Evolutionary conservation across 768 basidiomycete species (phyloP).

Genomic region (Ephemerocybe angulata): DNA sequence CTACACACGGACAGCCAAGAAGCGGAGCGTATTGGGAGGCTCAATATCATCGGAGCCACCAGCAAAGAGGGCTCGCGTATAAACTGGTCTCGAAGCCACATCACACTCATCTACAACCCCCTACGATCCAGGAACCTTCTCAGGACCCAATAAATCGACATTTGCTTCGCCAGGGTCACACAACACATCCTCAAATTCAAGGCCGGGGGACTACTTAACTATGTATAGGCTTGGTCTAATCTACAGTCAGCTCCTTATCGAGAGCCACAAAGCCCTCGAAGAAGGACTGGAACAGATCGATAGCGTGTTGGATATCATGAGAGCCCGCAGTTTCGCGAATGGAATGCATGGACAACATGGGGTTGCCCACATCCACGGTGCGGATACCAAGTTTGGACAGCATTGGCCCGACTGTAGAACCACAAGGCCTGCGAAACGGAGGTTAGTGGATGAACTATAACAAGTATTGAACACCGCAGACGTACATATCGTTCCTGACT

Average conservation of each 20-base stretch:
- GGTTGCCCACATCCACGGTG: constrained; percentile 89
- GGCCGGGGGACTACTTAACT: too few relatives aligned
- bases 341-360: constrained; percentile 94
- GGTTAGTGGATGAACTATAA: neutral
- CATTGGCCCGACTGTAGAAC: constrained; percentile 91
- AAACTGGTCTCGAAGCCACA: too few relatives aligned
- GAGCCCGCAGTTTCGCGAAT: constrained; percentile 87
- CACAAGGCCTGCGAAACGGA: constrained; percentile 59
- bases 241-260: constrained; percentile 56
- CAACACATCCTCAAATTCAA: too few relatives aligned
- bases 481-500: constrained; percentile 85
- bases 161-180: too few relatives aligned
- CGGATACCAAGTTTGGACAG: constrained; percentile 82
- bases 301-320: constrained; percentile 68
- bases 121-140: too few relatives aligned
- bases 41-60: constrained; percentile 29
- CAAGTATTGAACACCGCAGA: constrained; percentile 6
- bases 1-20: constrained; percentile 91
- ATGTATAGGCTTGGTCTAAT: too few relatives aligned
- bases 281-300: constrained; percentile 79
- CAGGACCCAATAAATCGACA: too few relatives aligned
- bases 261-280: constrained; percentile 77
- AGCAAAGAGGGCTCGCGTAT: constrained; percentile 23
- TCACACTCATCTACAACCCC: too few relatives aligned
- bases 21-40: constrained; percentile 67